These are phyloP conservation scores for Paxillus rubicundulus DNA, from an alignment of 768 basidiomycete genomes.

Conservation along the genomic window DNA sequence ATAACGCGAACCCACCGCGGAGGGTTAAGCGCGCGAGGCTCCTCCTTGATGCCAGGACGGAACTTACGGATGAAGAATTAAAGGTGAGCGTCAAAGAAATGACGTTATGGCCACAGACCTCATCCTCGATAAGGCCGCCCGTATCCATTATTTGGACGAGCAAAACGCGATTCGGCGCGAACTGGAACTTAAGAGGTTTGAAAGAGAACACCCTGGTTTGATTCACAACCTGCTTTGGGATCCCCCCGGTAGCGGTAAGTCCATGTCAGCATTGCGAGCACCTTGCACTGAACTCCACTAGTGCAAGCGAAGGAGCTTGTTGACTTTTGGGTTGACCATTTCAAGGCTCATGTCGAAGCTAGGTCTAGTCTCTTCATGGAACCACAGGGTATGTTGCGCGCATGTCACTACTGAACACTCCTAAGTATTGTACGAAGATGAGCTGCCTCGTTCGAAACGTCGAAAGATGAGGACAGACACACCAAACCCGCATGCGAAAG, in stretches of 20 bases:
- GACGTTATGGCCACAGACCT: background rate
- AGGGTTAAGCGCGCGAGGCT: conserved; percentile 54
- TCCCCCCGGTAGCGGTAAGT: conserved; percentile 61
- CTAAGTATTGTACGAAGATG: conserved; percentile 31
- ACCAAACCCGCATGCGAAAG: background rate
- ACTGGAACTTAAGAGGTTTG: conserved; percentile 48
- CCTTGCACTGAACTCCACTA: conserved; percentile 25
- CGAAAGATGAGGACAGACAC: conserved; percentile 34
- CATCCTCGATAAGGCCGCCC: conserved; percentile 44
- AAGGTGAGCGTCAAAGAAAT: conserved; percentile 43
- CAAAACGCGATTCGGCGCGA: conserved; percentile 56
- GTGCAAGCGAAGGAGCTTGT: conserved; percentile 66
- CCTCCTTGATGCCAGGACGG: conserved; percentile 69
- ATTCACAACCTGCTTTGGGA: conserved; percentile 68
- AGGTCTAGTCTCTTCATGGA: conserved; percentile 36
- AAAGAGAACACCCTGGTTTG: conserved; percentile 52
- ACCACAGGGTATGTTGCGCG: background rate
- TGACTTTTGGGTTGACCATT: conserved; percentile 73
- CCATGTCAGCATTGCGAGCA: background rate
- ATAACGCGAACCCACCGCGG: conserved; percentile 9
- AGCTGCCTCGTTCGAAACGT: conserved; percentile 45
- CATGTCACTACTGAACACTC: background rate
- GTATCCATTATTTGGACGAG: conserved; percentile 63
- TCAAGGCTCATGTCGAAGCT: conserved; percentile 68
- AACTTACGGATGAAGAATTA: conserved; percentile 80